Evolutionary conservation across 2,329 filamentous ascomycete species (phyloP), one percentile per base, ranked within the genome.

Genomic region (Tolypocladium nubicola): DNA sequence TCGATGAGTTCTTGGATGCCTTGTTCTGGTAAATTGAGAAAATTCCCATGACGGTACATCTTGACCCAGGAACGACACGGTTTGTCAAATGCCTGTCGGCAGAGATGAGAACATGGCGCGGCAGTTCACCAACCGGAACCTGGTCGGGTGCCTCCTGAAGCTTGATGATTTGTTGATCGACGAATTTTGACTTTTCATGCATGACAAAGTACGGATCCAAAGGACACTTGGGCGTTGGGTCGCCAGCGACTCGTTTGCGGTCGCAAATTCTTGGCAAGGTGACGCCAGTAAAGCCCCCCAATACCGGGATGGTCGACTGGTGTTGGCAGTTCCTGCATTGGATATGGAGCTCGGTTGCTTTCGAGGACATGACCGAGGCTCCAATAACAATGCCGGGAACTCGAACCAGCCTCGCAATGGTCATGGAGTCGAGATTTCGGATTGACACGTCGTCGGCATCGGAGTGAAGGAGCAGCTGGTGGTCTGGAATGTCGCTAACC

Each of bases 21-120:
- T 97, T 97, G 65, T 87, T 88, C 71, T 97, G 90, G 72, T 97
- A 99, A 67, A 97, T 97, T 37, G 93, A 97, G 76, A 97, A 99
- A 39, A 99, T 90, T 23, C 94, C 94, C 83, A 94, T 97, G 21
- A 99, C 82, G 3, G 91, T 96, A 71, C 94, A 99, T 70, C 93
- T 83, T 54, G 93, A 95, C 37, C 94, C 94, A 7, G 94, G 94
- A 4, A 99, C 92, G 3, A 99, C 94, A 55, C 91, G 85, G 70
- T 99, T 99, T 13, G 93, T 94, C 52, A 99, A 78, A 68, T 97
- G 97, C 56, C 94, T 84, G 69, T 99, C 94, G n/a, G 94, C 94
- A 0, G 92, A 96, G 60, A 99, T 89, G 60, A 97, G 82, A 52
- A 99, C 95, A 66, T 99, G 94, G 47, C 94, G 83, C 3, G 94